Percentiles rank a stretch among this genome's conserved stretches.
Conservation (phyloP, 1,284 basidiomycete genomes). For the Mycena citricolor region DNA sequence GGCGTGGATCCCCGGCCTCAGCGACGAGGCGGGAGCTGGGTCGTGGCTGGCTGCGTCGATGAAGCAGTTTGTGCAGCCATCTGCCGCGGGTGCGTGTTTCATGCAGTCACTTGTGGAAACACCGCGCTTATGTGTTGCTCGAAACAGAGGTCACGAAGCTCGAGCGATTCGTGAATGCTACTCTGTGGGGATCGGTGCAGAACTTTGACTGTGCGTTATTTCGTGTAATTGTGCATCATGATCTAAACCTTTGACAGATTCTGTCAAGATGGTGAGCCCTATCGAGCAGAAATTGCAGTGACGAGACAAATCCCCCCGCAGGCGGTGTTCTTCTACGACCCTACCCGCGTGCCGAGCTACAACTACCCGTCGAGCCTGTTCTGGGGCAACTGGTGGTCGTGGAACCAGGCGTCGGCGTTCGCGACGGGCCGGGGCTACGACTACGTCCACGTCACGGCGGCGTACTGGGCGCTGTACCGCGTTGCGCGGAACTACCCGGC, state of each 20-base stretch:
- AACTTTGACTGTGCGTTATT: conserved; percentile 44
- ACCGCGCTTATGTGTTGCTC: neutral
- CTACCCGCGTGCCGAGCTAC: conserved; percentile 45
- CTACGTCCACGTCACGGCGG: conserved; percentile 57
- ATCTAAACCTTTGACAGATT: conserved; percentile 31
- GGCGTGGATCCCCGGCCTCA: conserved; percentile 59
- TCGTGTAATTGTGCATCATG: neutral
- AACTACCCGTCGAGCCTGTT: conserved; percentile 48
- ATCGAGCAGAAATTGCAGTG: neutral
- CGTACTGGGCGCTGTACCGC: conserved; percentile 59
- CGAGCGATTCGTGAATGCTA: conserved; percentile 49
- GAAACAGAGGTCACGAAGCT: conserved; percentile 47
- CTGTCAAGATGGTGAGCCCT: conserved; percentile 49
- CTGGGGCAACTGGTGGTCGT: conserved; percentile 62
- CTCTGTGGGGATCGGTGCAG: conserved; percentile 53
- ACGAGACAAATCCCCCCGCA: conserved; percentile 24
- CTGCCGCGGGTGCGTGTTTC: conserved; percentile 30
- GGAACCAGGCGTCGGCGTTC: conserved; percentile 50
- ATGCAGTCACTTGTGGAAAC: neutral
- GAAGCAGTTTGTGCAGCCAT: conserved; percentile 58
- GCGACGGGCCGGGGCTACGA: conserved; percentile 57
- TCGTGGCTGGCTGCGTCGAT: conserved; percentile 57
- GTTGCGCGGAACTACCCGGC: conserved; percentile 57
- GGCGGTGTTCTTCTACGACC: conserved; percentile 58
- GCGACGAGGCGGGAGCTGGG: conserved; percentile 59